Percentiles rank a stretch among this genome's conserved stretches.
Evolutionary conservation across 83 land plant species (phyloP).

Genomic region (Larix sibirica): DNA sequence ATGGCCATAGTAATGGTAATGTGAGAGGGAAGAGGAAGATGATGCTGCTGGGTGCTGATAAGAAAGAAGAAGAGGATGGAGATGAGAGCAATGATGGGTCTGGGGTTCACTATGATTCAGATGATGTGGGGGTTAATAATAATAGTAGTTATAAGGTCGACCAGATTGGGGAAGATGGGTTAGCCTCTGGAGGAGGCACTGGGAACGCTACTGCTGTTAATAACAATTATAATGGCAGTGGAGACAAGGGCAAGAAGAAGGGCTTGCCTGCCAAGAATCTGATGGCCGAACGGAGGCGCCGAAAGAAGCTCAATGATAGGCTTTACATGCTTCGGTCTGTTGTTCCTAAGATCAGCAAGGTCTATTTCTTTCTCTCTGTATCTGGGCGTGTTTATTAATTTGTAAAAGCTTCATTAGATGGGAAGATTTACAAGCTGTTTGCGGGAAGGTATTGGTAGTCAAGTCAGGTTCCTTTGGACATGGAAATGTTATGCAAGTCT

Average conservation of each 20-base stretch:
- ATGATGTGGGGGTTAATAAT: conserved; percentile 32
- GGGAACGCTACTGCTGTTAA: not conserved
- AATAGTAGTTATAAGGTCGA: too few relatives aligned
- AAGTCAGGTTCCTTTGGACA: too few relatives aligned
- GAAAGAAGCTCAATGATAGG: conserved; percentile 80
- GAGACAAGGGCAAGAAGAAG: conserved; percentile 38
- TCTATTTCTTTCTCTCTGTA: conserved; percentile 9
- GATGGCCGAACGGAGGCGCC: conserved; percentile 77
- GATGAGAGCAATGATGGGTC: conserved; percentile 74
- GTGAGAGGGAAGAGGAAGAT: conserved; percentile 22
- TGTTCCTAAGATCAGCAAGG: conserved; percentile 92
- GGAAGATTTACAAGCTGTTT: too few relatives aligned
- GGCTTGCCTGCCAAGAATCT: conserved; percentile 88
- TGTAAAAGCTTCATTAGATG: not conserved
- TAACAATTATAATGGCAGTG: conserved; percentile 17
- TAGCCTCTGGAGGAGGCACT: not conserved
- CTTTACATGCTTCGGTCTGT: conserved; percentile 80
- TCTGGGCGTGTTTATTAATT: not conserved
- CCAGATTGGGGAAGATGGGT: conserved; percentile 25
- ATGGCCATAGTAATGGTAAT: not conserved
- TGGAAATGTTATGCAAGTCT: too few relatives aligned
- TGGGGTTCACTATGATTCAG: conserved; percentile 67
- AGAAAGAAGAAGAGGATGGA: conserved; percentile 33
- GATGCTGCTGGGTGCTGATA: conserved; percentile 10
- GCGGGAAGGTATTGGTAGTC: too few relatives aligned